Percentiles rank a stretch among this genome's conserved stretches.
These are phyloP conservation scores for Neurospora tetrasperma DNA, from an alignment of 495 filamentous ascomycete genomes.

Conservation along the genomic window DNA sequence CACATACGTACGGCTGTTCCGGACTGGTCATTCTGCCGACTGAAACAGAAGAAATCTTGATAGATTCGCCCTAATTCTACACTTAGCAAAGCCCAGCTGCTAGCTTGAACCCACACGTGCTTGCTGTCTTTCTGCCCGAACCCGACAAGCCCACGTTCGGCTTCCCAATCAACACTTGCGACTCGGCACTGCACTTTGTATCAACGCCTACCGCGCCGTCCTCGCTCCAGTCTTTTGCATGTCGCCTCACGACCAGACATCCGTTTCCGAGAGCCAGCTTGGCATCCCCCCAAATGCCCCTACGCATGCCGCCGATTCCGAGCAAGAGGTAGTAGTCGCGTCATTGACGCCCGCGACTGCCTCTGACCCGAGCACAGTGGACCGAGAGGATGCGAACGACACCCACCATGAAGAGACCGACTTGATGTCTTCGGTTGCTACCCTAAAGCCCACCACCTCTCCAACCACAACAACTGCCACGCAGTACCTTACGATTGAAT, in stretches of 20 bases:
- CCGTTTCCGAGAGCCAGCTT: slow-evolving; percentile 12
- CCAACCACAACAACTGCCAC: slow-evolving; percentile 22
- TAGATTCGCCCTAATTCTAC: neutral
- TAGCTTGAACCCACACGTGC: neutral
- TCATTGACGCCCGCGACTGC: neutral
- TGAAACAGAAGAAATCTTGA: neutral
- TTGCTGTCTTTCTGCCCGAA: neutral
- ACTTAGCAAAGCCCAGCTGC: neutral
- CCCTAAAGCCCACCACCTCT: slow-evolving; percentile 34
- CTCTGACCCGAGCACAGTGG: neutral
- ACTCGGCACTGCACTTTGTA: neutral
- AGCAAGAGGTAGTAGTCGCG: slow-evolving; percentile 13
- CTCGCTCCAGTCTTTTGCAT: slow-evolving; percentile 17
- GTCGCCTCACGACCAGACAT: slow-evolving; percentile 22
- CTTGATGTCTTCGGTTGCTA: slow-evolving; percentile 42
- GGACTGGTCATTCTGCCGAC: neutral
- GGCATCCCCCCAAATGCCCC: slow-evolving; percentile 10
- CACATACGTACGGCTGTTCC: neutral
- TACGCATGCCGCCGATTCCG: neutral
- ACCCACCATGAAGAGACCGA: slow-evolving; percentile 18
- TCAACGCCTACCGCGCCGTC: neutral
- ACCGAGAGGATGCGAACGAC: neutral
- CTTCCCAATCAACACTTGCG: neutral
- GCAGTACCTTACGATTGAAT: slow-evolving; percentile 32
- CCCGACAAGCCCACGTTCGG: neutral